Base-by-base conservation (phyloP, 2,329 filamentous ascomycete genomes). In the Beauveria sp. region DNA sequence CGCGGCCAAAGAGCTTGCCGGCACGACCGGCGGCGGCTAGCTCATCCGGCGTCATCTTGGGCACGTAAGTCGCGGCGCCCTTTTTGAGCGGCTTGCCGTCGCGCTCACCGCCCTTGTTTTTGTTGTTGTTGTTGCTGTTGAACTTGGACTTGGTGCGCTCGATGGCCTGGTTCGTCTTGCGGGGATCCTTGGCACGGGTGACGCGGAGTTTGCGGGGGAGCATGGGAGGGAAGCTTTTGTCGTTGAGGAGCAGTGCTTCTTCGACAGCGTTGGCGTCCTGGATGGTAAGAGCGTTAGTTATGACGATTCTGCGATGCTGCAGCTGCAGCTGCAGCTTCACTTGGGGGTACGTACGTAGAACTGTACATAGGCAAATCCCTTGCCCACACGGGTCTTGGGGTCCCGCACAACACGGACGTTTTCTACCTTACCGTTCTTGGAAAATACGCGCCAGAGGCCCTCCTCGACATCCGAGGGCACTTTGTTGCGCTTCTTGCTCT, bases 331-430 rank as follows among this genome's bases (percentile, higher is more conserved):
- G 45, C 45, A 46, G 55, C 45, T 51, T 51, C 54, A 42, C 34
- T 38, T 54, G 60, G 26, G 38, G 52, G 20, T 18, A 74, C 78
- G 77, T 68, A 86, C 85, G 70, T 88, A 85, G 75, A 99, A 99
- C 71, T 99, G 95, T 18, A 99, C 93, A 70, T 99, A 99, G 64
- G 96, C 96, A 71, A 99, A 91, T 5, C 95, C 95, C 73, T 99
- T 99, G 69, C 95, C 92, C 34, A 99, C 91, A 55, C 96, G 86
- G 8, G 96, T 99, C 67, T 89, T 88, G 65, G 90, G 81, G 70
- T 99, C 95, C 60, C 95, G 86, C 56, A 97, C 85, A 22, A 99
- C 92, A 40, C 95, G 89, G 42, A 99, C 96, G 70, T 88, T 96
- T 75, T 99, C 93, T 14, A 99, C 90, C 65, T 84, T 89, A 66